These are phyloP conservation scores for Exsudoporus frostii DNA, from an alignment of 768 basidiomycete genomes.

Conservation along the genomic window DNA sequence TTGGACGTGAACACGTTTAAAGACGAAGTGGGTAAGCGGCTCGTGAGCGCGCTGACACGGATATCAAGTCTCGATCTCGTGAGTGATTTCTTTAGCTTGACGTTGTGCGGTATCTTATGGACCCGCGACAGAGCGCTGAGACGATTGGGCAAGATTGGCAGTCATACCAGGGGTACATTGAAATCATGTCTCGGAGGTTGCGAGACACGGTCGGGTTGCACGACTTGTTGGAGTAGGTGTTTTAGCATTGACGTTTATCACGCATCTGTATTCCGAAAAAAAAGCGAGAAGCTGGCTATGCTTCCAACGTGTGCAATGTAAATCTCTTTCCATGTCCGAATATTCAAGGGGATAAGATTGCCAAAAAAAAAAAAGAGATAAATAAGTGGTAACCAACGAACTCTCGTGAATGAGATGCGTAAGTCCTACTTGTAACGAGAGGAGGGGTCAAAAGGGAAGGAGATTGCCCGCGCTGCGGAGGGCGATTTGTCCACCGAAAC, in stretches of 20 bases:
- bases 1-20: constrained; percentile 59
- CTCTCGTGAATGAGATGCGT: neutral
- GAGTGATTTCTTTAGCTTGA: constrained; percentile 13
- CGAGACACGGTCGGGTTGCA: constrained; percentile 61
- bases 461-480: constrained; percentile 81
- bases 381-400: constrained; percentile 1
- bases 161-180: constrained; percentile 66
- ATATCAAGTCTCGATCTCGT: constrained; percentile 53
- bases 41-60: constrained; percentile 54
- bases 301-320: neutral
- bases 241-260: neutral
- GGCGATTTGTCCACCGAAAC: constrained; percentile 76
- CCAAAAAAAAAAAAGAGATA: neutral
- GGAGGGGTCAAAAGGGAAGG: constrained; percentile 59
- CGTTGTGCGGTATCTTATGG: constrained; percentile 12
- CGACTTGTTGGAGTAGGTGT: constrained; percentile 32
- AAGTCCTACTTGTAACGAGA: neutral
- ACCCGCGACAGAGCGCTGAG: constrained; percentile 36
- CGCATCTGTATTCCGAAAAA: neutral
- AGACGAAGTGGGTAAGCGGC: constrained; percentile 50
- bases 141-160: constrained; percentile 53
- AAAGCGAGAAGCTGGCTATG: neutral
- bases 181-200: constrained; percentile 71
- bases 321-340: neutral
- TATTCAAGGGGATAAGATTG: neutral